Evolutionary conservation across 2,329 filamentous ascomycete species (phyloP), one percentile per base, ranked within the genome.

Genomic region (Fusarium xylarioides): DNA sequence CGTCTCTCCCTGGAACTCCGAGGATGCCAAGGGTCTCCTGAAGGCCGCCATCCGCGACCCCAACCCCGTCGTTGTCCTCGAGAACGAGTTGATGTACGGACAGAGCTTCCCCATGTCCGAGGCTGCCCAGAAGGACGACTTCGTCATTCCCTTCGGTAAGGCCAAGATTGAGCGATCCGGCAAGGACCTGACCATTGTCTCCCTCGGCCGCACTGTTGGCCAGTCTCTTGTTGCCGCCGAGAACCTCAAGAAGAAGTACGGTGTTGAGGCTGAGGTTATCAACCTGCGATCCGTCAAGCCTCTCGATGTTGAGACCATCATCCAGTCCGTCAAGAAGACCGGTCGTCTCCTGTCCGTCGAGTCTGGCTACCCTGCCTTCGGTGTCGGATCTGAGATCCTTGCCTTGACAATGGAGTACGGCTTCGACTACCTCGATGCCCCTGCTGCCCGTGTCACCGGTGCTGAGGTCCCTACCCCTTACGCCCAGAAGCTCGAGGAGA

Each of bases 261-360:
- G 96, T 71, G 91, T 98, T 68, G 95, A 98, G 78, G 93, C 90
- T 62, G 96, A 99, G 86, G 96, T 99, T 74, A 93, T 99, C 89
- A 99, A 99, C 89, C 91, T 99, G 81, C 95, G 96, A 80, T 98
- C 95, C 77, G 87, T 99, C 86, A 99, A 98, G 89, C 96, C 96
- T 47, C 90, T 99, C 76, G 96, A 99, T 80, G 89, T 99, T 68
- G 95, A 98, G 85, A 89, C 94, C 76, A 98, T 99, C 80, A 88
- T 98, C 84, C 95, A 97, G 84, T 98, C 95, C 18, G 92, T 99
- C 82, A 98, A 99, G 93, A 99, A 99, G 92, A 99, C 96, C 23
- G 92, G 93, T 82, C 93, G 92, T 80, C 90, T 99, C 72, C 89
- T 99, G 83, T 91, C 91, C 46, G 94, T 99, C 77, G 95, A 98